phyloP scores from a whole-genome alignment of 139 green algal species.

The Tetraselmis chui region DNA sequence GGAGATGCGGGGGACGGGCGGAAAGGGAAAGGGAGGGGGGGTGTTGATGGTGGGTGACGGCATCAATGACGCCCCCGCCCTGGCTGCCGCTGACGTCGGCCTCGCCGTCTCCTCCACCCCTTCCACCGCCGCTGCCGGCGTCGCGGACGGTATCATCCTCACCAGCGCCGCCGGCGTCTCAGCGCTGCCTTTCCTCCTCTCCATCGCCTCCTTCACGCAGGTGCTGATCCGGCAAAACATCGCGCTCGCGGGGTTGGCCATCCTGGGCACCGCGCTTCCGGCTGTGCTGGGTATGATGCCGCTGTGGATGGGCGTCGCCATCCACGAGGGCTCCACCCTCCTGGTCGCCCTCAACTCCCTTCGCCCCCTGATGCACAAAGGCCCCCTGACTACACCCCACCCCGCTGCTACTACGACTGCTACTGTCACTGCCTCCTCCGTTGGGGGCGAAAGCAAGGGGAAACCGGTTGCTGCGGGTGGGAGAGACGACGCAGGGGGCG shows the following conservation, averaged over 20 bases:
- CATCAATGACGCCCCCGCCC: constrained; percentile 68
- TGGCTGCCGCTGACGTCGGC: constrained; percentile 63
- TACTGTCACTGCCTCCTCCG: too few species aligned
- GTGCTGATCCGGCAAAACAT: constrained; percentile 61
- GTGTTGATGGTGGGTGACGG: constrained; percentile 80
- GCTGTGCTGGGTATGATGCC: constrained; percentile 74
- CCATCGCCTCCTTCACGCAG: constrained; percentile 48
- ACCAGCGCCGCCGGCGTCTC: constrained; percentile 51
- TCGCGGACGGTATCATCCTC: constrained; percentile 76
- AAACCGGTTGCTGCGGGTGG: too few species aligned
- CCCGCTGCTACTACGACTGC: too few species aligned
- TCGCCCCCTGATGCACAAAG: constrained; percentile 50
- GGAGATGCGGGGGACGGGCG: constrained; percentile 7
- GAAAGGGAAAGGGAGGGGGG: constrained; percentile 6
- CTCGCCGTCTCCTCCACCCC: constrained; percentile 56
- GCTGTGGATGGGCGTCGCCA: constrained; percentile 77
- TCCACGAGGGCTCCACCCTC: constrained; percentile 88
- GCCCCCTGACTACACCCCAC: too few species aligned
- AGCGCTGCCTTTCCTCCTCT: constrained; percentile 67
- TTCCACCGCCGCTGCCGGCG: constrained; percentile 59
- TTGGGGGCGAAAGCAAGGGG: too few species aligned
- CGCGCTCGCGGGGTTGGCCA: constrained; percentile 58
- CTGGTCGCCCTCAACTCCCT: constrained; percentile 82
- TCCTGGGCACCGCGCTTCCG: constrained; percentile 58
- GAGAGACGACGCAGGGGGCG: too few species aligned